phyloP scores from a whole-genome alignment of 108 stramenopile genomes.

The Pinguiococcus pyrenoidosus region DNA sequence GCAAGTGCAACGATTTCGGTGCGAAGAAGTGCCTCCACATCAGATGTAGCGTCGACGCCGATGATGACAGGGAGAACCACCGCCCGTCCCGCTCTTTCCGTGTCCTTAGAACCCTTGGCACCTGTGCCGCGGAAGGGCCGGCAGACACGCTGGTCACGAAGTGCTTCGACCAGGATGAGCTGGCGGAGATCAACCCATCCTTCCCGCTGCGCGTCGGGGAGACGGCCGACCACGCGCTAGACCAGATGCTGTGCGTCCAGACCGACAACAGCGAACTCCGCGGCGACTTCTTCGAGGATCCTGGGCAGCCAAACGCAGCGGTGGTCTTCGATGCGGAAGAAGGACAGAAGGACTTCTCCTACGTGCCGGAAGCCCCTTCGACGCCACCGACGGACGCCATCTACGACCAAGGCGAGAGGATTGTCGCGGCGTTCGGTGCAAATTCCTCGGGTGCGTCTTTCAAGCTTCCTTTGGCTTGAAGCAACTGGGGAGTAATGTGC shows the following conservation, averaged over 20 bases:
- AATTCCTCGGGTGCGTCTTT: too few species aligned
- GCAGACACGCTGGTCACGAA: conserved; percentile 5
- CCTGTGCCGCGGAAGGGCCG: conserved; percentile 25
- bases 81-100: not conserved
- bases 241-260: conserved; percentile 46
- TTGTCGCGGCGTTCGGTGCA: too few species aligned
- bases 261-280: conserved; percentile 47
- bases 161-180: conserved; percentile 16
- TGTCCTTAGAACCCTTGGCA: not conserved
- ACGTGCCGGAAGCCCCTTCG: too few species aligned
- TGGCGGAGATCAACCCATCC: conserved; percentile 23
- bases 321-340: too few species aligned
- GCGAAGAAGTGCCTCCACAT: conserved; percentile 23
- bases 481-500: too few species aligned
- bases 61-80: not conserved
- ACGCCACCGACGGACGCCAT: too few species aligned
- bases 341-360: too few species aligned
- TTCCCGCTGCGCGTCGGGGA: conserved; percentile 8
- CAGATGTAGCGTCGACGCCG: not conserved
- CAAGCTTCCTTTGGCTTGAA: too few species aligned
- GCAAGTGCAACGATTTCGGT: conserved; percentile 23
- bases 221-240: conserved; percentile 23
- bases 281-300: conserved; percentile 40
- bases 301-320: too few species aligned
- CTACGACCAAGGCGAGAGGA: too few species aligned